Evolutionary conservation across 176 grass and related monocot species (phyloP).

Genomic region (Triticum aestivum): DNA sequence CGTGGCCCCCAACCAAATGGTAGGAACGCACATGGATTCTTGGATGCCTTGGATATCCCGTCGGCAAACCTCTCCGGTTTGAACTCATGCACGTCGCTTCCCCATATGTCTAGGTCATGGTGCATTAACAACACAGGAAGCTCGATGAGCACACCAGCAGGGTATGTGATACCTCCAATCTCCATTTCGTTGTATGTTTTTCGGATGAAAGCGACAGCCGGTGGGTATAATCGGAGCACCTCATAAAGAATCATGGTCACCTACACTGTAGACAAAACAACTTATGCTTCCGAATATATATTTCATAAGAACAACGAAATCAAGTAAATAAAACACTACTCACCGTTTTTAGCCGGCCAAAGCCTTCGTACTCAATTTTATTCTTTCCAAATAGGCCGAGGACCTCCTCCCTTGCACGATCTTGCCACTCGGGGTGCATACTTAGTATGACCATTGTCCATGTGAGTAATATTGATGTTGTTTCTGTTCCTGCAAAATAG

Average conservation of each 20-base stretch:
- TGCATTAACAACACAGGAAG: constrained; percentile 34
- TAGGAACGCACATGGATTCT: constrained; percentile 25
- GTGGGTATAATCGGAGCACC: constrained; percentile 66
- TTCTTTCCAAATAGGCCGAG: constrained; percentile 42
- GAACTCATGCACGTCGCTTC: constrained; percentile 55
- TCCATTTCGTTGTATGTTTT: not conserved
- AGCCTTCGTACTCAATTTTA: constrained; percentile 39
- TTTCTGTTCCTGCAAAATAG: constrained; percentile 58
- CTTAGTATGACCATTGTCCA: constrained; percentile 64
- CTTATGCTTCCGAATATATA: too few species aligned
- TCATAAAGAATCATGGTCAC: constrained; percentile 76
- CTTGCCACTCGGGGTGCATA: constrained; percentile 69
- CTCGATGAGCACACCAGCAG: constrained; percentile 36
- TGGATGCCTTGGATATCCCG: constrained; percentile 51
- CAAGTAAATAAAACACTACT: constrained; percentile 18
- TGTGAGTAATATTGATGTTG: constrained; percentile 36
- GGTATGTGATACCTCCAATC: constrained; percentile 23
- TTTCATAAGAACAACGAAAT: too few species aligned
- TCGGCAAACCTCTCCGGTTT: constrained; percentile 49
- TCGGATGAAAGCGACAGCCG: not conserved
- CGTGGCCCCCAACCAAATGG: constrained; percentile 57
- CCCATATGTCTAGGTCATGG: constrained; percentile 48
- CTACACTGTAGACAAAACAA: not conserved
- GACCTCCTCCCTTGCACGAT: constrained; percentile 61
- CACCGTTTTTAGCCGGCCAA: constrained; percentile 55